Conservation (phyloP, 2,329 filamentous ascomycete species). For the Ascochyta koolunga region DNA sequence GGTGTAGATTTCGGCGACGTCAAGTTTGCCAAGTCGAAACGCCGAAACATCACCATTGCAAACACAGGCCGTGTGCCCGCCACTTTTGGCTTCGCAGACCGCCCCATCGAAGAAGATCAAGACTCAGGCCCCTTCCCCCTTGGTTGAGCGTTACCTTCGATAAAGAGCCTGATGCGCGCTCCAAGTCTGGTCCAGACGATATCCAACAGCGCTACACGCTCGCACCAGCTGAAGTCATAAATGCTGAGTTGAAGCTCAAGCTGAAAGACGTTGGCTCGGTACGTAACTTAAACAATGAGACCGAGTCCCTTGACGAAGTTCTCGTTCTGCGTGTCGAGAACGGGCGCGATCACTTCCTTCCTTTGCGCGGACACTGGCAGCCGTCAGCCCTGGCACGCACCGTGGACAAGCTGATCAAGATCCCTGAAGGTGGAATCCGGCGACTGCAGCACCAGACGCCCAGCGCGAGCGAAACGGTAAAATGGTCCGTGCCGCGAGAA, state of each 20-base stretch:
- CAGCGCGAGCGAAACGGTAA: slow-evolving; percentile 56
- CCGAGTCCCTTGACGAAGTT: slow-evolving; percentile 76
- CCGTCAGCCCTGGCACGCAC: slow-evolving; percentile 83
- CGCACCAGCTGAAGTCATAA: slow-evolving; percentile 82
- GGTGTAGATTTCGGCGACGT: slow-evolving; percentile 81
- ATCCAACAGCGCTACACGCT: slow-evolving; percentile 65
- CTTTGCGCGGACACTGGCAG: slow-evolving; percentile 77
- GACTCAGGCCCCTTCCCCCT: slow-evolving; percentile 54
- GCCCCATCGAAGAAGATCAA: slow-evolving; percentile 60
- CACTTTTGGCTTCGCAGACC: slow-evolving; percentile 78
- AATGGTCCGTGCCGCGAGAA: slow-evolving; percentile 84
- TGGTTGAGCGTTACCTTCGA: slow-evolving; percentile 78
- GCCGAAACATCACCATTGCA: slow-evolving; percentile 77
- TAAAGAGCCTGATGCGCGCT: slow-evolving; percentile 52
- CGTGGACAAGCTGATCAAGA: slow-evolving; percentile 83
- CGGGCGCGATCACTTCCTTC: slow-evolving; percentile 91
- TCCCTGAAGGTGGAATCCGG: slow-evolving; percentile 79
- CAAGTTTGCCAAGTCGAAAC: slow-evolving; percentile 69
- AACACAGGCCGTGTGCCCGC: slow-evolving; percentile 88
- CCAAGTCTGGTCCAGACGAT: slow-evolving; percentile 35
- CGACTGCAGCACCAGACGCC: slow-evolving; percentile 67
- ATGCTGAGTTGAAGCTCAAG: slow-evolving; percentile 70
- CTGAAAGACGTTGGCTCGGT: slow-evolving; percentile 70
- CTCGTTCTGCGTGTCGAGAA: slow-evolving; percentile 82
- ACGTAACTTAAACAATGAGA: slow-evolving; percentile 72